Evolutionary conservation across 148 eudicot species (phyloP), one percentile per base, ranked within the genome.

Genomic region (Nepenthes gracilis): DNA sequence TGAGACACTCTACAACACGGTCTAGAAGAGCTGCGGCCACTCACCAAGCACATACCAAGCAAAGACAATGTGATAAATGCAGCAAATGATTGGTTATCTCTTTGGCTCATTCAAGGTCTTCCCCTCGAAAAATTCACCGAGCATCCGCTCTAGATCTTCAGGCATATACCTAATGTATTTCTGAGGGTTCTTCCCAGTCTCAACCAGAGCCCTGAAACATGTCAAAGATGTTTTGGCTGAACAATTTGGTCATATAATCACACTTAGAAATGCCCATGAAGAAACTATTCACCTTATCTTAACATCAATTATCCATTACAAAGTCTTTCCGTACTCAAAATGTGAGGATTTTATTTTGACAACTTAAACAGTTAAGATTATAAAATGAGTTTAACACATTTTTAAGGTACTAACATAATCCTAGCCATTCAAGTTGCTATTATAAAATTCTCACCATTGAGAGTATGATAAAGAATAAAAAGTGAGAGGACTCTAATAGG

Each of bases 111-210:
- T 79, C 54, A 77, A 65, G 52, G 78, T 80, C 72, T 76, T 92
- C 32, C 98, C 96, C 73, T 86, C 96, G 13, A 92, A 92, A 72
- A 92, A 88, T 74, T 92, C 98, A 36, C 93, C 93, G 33, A 92
- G 83, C 98, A 92, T 92, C 56, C 87, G 75, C 61, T 92, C 96
- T 65, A 92, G 84, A 74, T 92, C 98, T 80, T 92, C 98, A 2
- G 96, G 82, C 1, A 80, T 66, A 80, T 77, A 92, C 64, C 94
- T 77, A 58, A 88, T 78, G 74, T 92, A 88, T 77, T 86, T 92
- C 67, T 84, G 90, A 38, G 96, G 81, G 64, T 85, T 88, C 86
- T 88, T 88, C 55, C 85, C 90, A 43, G 66, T 79, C 83, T 88
- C 97, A 32, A 88, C 96, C 81, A 92, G 64, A 64, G 85, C 70